Base-by-base conservation (phyloP, 2,329 filamentous ascomycete genomes). In the Sarocladium oryzae region DNA sequence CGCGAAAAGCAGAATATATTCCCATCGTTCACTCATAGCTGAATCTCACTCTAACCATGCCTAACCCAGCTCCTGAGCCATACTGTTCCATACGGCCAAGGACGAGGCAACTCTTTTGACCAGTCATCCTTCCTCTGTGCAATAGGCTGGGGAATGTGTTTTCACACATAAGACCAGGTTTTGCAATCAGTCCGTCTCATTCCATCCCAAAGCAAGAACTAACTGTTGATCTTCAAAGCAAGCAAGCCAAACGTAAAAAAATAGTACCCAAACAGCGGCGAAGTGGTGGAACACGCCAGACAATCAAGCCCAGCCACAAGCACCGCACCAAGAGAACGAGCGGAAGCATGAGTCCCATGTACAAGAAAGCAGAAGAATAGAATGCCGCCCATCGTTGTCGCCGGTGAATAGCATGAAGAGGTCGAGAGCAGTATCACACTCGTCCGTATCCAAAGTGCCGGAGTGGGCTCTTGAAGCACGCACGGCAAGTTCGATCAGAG, bases 11-110 rank as follows among this genome's bases (percentile, higher is more conserved):
- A 48, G 16, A 30, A 45, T 33, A 32, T 48, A 48, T 48, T 48
- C 43, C 43, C 43, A 48, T 48, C 43, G 33, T 48, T 48, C 43
- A 48, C 43, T 48, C 43, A 48, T 48, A 48, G 28, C 43, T 30
- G 43, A 33, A 4, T n/a, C 43, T 48, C 28, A 23, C 40, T 48
- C 43, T 48, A 48, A 20, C 13, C 26, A 8, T 18, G 33, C 10
- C 23, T 18, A 48, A 33, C 10, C 23, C 28, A 48, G 26, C 26
- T 11, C 43, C 40, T 26, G 26, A n/a, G 21, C 23, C 23, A 26
- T 11, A 26, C 21, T 26, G 10, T 26, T 40, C n/a, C 40, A 28
- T n/a, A n/a, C 7, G 23, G n/a, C 23, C 40, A 43, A 43, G 40
- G 4, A 10, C 3, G 21, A 20, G 36, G 36, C 13, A 21, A 8